Evolutionary conservation across 179 eudicot species (phyloP).

Genomic region (Silene noctiflora): DNA sequence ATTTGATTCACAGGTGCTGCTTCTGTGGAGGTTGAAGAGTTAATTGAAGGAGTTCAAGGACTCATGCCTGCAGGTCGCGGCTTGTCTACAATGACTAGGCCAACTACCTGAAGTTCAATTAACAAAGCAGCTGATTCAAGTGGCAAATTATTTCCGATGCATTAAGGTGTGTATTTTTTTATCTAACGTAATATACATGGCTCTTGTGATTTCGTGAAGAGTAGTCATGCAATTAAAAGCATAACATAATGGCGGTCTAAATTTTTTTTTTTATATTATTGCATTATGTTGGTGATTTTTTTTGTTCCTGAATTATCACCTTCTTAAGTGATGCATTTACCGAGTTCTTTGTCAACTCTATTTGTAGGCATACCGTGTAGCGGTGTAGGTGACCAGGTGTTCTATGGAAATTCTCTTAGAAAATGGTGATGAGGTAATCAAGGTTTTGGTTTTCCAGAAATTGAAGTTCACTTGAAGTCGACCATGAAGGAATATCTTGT

Average conservation of each 20-base stretch:
- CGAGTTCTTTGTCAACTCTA: no score
- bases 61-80: constrained; percentile 81
- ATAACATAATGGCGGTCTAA: no score
- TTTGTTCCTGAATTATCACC: no score
- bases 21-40: constrained; percentile 52
- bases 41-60: constrained; percentile 54
- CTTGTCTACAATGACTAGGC: constrained; percentile 82
- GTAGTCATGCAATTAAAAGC: no score
- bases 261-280: no score
- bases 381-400: neutral
- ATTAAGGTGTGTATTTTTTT: constrained; percentile 2
- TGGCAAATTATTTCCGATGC: neutral
- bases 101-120: constrained; percentile 53
- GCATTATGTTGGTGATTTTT: no score
- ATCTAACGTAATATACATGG: no score
- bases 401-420: neutral
- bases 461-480: neutral
- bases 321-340: no score
- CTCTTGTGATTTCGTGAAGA: no score
- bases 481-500: neutral
- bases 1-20: constrained; percentile 28
- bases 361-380: no score
- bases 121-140: constrained; percentile 15
- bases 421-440: neutral
- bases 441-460: neutral